phyloP scores from a whole-genome alignment of 495 filamentous ascomycete genomes.

The Neurospora terricola region DNA sequence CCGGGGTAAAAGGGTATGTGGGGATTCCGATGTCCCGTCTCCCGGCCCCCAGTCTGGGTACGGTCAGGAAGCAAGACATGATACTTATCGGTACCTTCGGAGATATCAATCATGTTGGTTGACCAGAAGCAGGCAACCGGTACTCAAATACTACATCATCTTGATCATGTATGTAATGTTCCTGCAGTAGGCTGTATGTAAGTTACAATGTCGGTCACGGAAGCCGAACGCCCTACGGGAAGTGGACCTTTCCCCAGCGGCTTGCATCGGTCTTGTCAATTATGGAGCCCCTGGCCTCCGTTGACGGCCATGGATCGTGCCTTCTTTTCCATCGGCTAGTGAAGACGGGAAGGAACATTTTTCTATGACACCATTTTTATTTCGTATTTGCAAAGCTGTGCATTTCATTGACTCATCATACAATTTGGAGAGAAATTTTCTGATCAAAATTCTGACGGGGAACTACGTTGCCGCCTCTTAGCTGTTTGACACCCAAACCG shows the following conservation, averaged over 20 bases:
- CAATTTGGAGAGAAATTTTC: neutral
- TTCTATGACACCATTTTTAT: neutral
- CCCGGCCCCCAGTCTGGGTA: neutral
- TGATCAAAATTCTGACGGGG: neutral
- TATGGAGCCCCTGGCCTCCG: neutral
- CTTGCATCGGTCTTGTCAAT: neutral
- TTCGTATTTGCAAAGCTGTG: neutral
- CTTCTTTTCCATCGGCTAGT: neutral
- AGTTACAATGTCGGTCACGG: neutral
- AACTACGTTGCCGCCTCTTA: neutral
- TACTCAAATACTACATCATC: neutral
- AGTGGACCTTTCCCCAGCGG: neutral
- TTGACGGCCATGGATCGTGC: neutral
- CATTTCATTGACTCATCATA: neutral
- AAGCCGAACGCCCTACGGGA: neutral
- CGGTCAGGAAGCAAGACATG: neutral
- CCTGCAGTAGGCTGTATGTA: neutral
- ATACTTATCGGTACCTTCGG: neutral
- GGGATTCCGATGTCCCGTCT: neutral
- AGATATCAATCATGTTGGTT: neutral
- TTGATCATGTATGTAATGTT: neutral
- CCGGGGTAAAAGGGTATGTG: neutral
- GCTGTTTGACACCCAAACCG: neutral
- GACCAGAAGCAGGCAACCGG: neutral
- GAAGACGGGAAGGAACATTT: neutral